Percentiles rank a stretch among this genome's conserved stretches.
These are phyloP conservation scores for Pseudogymnoascus sp. DNA, from an alignment of 2,329 filamentous ascomycete genomes.

Conservation along the genomic window DNA sequence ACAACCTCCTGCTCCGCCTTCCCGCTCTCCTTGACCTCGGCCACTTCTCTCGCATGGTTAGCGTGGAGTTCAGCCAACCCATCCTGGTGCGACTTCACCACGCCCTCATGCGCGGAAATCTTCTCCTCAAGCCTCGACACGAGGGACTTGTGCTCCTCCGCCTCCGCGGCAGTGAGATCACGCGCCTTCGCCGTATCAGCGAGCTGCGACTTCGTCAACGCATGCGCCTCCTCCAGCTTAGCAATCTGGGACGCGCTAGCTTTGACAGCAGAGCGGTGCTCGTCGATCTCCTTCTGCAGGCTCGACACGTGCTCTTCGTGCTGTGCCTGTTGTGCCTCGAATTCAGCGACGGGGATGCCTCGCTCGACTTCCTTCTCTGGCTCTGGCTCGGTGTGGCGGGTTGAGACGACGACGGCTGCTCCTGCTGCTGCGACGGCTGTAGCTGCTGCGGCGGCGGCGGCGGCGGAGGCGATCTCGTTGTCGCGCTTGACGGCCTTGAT, in stretches of 20 bases:
- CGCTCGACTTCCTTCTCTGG: slow-evolving; percentile 72
- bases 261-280: background rate
- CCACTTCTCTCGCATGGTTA: slow-evolving; percentile 44
- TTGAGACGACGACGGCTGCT: slow-evolving; percentile 35
- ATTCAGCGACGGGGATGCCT: slow-evolving; percentile 62
- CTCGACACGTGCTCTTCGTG: slow-evolving; percentile 46
- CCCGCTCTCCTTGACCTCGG: slow-evolving; percentile 39
- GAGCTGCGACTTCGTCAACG: background rate
- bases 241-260: slow-evolving; percentile 40
- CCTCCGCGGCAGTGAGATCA: slow-evolving; percentile 33
- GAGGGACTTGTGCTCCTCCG: slow-evolving; percentile 36
- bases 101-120: slow-evolving; percentile 50
- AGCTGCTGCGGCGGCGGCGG: slow-evolving; percentile 17
- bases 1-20: slow-evolving; percentile 50
- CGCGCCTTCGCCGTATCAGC: slow-evolving; percentile 4
- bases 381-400: slow-evolving; percentile 41
- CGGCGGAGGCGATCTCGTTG: slow-evolving; percentile 25
- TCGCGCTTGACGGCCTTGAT: slow-evolving; percentile 46
- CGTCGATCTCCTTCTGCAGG: slow-evolving; percentile 33
- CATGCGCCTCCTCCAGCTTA: slow-evolving; percentile 14
- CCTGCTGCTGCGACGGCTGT: slow-evolving; percentile 34
- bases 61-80: slow-evolving; percentile 42
- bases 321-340: slow-evolving; percentile 61
- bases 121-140: slow-evolving; percentile 48
- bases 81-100: slow-evolving; percentile 47